A percentile compares a stretch with the other conserved stretches of the same genome.
Evolutionary conservation across 2,329 filamentous ascomycete species (phyloP).

Genomic region (Corynespora cassiicola): DNA sequence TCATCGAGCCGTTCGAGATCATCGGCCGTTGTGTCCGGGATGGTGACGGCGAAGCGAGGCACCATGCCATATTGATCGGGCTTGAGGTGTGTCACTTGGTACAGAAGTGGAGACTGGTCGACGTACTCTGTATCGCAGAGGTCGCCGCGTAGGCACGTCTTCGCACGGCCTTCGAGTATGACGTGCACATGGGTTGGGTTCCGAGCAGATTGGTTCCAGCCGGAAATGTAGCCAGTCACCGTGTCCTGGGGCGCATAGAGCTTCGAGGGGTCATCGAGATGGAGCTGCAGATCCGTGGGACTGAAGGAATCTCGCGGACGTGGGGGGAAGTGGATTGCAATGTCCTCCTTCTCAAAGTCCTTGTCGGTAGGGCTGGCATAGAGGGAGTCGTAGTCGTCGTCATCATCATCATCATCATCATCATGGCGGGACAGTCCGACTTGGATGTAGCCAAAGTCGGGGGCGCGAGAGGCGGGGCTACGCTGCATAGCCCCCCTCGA

Average conservation of each 20-base stretch:
- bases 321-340: background rate
- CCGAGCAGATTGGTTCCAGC: slow-evolving; percentile 14
- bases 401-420: too few relatives aligned
- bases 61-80: slow-evolving; percentile 3
- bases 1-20: slow-evolving; percentile 5
- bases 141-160: slow-evolving; percentile 6
- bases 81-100: slow-evolving; percentile 11
- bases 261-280: slow-evolving; percentile 15
- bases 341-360: too few relatives aligned
- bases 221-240: slow-evolving; percentile 18
- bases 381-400: slow-evolving; percentile 10
- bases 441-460: slow-evolving; percentile 20
- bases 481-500: background rate
- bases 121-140: slow-evolving; percentile 12
- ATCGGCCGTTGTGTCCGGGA: slow-evolving; percentile 7
- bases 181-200: slow-evolving; percentile 13
- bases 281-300: slow-evolving; percentile 9
- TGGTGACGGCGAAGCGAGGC: slow-evolving; percentile 14
- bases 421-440: slow-evolving; percentile 6
- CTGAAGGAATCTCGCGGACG: too few relatives aligned
- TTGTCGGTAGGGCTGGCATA: slow-evolving; percentile 12
- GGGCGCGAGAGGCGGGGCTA: slow-evolving; percentile 7
- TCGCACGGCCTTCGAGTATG: slow-evolving; percentile 17
- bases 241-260: slow-evolving; percentile 15
- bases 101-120: slow-evolving; percentile 13